Conservation (phyloP, 768 basidiomycete species). For the Lactarius hatsudake region DNA sequence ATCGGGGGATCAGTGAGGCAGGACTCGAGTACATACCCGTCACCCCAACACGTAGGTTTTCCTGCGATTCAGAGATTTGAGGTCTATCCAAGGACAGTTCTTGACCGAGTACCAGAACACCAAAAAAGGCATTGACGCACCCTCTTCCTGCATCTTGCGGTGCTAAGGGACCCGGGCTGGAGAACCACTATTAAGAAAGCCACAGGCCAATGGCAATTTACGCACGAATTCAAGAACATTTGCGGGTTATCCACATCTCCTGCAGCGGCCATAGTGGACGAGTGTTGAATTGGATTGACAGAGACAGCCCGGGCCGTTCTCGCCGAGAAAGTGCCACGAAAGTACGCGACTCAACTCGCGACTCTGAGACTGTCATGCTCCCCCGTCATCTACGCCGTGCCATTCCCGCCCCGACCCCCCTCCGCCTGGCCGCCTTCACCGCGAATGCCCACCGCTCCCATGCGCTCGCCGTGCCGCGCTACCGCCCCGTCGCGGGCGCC, state of each 20-base stretch:
- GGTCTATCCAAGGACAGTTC: neutral
- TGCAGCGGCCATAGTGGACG: too few species aligned
- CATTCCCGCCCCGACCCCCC: constrained; percentile 32
- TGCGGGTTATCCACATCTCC: neutral
- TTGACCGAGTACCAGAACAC: neutral
- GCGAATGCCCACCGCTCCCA: constrained; percentile 25
- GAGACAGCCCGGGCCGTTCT: too few species aligned
- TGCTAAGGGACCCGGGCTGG: neutral
- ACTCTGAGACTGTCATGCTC: constrained; percentile 36
- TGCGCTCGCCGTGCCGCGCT: constrained; percentile 35
- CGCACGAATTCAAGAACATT: neutral
- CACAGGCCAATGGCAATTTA: neutral
- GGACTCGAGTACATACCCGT: neutral
- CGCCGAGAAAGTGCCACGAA: neutral
- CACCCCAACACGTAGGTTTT: neutral
- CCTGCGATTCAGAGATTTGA: neutral
- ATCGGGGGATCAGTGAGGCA: neutral
- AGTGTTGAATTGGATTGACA: too few species aligned
- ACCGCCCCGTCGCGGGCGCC: constrained; percentile 26
- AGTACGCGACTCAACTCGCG: neutral
- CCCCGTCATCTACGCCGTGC: constrained; percentile 48
- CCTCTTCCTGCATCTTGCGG: neutral
- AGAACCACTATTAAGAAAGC: neutral
- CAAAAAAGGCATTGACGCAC: neutral
- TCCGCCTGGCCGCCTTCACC: constrained; percentile 32